A percentile compares a stretch with the other conserved stretches of the same genome.
Conservation (phyloP, 1,139 yeast species). For the Saccharomyces hybrid region DNA sequence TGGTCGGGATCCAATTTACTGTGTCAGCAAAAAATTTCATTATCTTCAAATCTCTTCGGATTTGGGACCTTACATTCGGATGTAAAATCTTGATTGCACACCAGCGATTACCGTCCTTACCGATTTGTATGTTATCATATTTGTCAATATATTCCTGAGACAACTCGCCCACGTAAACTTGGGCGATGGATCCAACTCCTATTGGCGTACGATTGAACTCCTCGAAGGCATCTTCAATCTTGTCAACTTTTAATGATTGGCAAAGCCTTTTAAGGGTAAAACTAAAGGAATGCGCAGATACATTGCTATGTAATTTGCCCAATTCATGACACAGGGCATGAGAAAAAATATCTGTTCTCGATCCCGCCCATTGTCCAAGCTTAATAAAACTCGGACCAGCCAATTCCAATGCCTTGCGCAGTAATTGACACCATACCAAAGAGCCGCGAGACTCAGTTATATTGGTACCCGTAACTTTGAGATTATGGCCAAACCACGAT, state of each 20-base stretch:
- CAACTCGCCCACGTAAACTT: conserved; percentile 75
- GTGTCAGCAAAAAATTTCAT: conserved; percentile 72
- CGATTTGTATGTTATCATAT: conserved; percentile 27
- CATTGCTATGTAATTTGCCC: conserved; percentile 73
- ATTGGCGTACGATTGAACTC: conserved; percentile 69
- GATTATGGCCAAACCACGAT: conserved; percentile 49
- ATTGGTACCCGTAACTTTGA: conserved; percentile 32
- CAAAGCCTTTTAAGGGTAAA: conserved; percentile 55
- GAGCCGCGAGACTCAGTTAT: conserved; percentile 51
- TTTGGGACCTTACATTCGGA: conserved; percentile 68
- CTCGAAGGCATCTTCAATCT: conserved; percentile 64
- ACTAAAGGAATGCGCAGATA: conserved; percentile 60
- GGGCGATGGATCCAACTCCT: conserved; percentile 98
- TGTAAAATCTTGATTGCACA: conserved; percentile 92
- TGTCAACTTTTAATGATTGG: conserved; percentile 51
- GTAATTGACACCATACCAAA: conserved; percentile 58
- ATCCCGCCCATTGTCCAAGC: conserved; percentile 98
- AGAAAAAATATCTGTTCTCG: conserved; percentile 93
- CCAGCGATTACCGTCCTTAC: conserved; percentile 37
- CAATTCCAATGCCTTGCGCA: conserved; percentile 63
- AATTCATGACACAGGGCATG: conserved; percentile 70
- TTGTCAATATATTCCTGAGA: conserved; percentile 38
- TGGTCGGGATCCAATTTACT: conserved; percentile 72
- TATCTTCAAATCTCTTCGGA: conserved; percentile 73
- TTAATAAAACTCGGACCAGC: conserved; percentile 96